phyloP scores from a whole-genome alignment of 2,329 filamentous ascomycete genomes.

The Colletotrichum sp. region DNA sequence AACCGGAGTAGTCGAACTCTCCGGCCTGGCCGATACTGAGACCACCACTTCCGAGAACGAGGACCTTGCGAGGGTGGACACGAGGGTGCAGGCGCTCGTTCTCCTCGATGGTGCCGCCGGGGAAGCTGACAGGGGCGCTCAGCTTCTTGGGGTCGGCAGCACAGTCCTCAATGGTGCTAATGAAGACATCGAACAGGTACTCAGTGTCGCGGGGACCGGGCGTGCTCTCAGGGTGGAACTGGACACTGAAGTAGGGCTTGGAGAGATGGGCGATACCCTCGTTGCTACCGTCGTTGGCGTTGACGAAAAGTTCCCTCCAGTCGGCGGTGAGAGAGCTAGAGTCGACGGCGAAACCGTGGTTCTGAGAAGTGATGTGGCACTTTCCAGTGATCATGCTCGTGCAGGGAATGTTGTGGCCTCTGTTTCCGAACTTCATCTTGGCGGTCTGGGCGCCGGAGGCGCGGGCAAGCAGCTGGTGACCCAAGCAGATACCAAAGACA shows the following conservation, averaged over 20 bases:
- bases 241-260: conserved; percentile 97
- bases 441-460: conserved; percentile 83
- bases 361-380: conserved; percentile 99
- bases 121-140: conserved; percentile 79
- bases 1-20: conserved; percentile 98
- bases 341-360: conserved; percentile 96
- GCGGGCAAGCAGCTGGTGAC: conserved; percentile 89
- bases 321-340: conserved; percentile 73
- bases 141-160: conserved; percentile 71
- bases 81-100: conserved; percentile 78
- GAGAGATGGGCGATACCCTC: conserved; percentile 90
- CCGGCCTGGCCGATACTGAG: conserved; percentile 97
- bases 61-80: conserved; percentile 89
- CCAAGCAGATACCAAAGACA: conserved; percentile 95
- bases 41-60: conserved; percentile 92
- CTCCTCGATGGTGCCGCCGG: conserved; percentile 80
- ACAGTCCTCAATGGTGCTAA: conserved; percentile 79
- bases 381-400: conserved; percentile 94
- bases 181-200: conserved; percentile 96
- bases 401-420: conserved; percentile 97
- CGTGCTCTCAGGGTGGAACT: conserved; percentile 98
- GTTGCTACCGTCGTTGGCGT: conserved; percentile 97
- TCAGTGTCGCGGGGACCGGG: conserved; percentile 95
- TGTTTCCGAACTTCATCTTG: conserved; percentile 99
- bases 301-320: conserved; percentile 96